These are phyloP conservation scores for Funneliformis caledonium DNA, from an alignment of 371 early-diverging fungal species.

Conservation along the genomic window DNA sequence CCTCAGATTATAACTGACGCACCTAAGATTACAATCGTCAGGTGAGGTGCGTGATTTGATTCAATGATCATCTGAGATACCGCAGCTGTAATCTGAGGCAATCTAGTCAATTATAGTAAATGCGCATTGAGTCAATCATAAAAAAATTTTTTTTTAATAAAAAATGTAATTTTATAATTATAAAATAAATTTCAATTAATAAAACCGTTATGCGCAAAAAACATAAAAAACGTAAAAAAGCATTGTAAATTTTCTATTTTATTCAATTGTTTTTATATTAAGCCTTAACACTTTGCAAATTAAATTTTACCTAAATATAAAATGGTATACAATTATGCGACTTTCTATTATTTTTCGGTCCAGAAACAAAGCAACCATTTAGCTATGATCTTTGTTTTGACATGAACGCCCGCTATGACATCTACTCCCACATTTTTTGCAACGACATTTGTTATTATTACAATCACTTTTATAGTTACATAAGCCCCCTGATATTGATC, in stretches of 20 bases:
- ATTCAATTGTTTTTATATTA: no score
- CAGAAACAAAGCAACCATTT: background rate
- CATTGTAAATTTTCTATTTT: no score
- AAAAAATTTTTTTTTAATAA: no score
- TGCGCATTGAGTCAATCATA: background rate
- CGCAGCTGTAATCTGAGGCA: background rate
- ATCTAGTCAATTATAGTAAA: background rate
- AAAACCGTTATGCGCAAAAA: no score
- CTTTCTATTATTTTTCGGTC: no score
- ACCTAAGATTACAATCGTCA: background rate
- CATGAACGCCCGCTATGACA: background rate
- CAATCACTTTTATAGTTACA: slow-evolving; percentile 17
- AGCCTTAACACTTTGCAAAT: no score
- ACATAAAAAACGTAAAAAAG: no score
- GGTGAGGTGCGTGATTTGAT: no score
- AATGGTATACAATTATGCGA: background rate
- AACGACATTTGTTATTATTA: slow-evolving; percentile 21
- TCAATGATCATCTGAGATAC: background rate
- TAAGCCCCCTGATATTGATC: background rate
- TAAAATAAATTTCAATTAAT: no score
- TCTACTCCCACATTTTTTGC: slow-evolving; percentile 16
- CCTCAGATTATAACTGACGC: background rate
- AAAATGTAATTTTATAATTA: no score
- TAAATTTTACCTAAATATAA: background rate
- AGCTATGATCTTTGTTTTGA: background rate